These are phyloP conservation scores for Chiua virens DNA, from an alignment of 768 basidiomycete species.

Conservation along the genomic window DNA sequence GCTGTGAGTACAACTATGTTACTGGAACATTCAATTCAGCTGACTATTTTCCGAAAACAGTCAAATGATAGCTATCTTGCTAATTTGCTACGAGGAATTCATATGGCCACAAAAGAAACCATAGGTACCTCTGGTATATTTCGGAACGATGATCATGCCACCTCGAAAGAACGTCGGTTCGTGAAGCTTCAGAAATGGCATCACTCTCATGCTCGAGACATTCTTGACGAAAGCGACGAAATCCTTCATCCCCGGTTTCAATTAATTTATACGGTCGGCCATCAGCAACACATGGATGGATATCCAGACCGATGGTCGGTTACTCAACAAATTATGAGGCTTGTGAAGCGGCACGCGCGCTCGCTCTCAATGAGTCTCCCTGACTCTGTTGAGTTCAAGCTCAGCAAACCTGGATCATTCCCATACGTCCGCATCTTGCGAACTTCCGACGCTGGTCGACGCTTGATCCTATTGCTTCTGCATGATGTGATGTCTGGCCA, in stretches of 20 bases:
- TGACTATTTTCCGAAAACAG: too few relatives aligned
- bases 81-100: too few relatives aligned
- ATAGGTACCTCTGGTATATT: too few relatives aligned
- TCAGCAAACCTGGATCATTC: conserved; percentile 8
- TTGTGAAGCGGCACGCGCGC: conserved; percentile 8
- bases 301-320: conserved; percentile 34
- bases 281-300: conserved; percentile 25
- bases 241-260: conserved; percentile 33
- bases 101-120: too few relatives aligned
- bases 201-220: conserved; percentile 14
- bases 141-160: too few relatives aligned
- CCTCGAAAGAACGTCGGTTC: conserved; percentile 8
- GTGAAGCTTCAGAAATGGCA: conserved; percentile 26
- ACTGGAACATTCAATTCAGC: too few relatives aligned
- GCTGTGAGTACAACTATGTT: too few relatives aligned
- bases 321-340: conserved; percentile 25
- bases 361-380: background rate
- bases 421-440: conserved; percentile 19
- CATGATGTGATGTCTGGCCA: conserved; percentile 4
- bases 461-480: conserved; percentile 1
- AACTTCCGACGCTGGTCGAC: background rate
- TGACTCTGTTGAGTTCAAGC: conserved; percentile 3
- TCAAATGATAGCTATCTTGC: too few relatives aligned
- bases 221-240: conserved; percentile 27
- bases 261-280: conserved; percentile 33